These are phyloP conservation scores for Rhodotorula diobovata DNA, from an alignment of 768 basidiomycete species.

Conservation along the genomic window DNA sequence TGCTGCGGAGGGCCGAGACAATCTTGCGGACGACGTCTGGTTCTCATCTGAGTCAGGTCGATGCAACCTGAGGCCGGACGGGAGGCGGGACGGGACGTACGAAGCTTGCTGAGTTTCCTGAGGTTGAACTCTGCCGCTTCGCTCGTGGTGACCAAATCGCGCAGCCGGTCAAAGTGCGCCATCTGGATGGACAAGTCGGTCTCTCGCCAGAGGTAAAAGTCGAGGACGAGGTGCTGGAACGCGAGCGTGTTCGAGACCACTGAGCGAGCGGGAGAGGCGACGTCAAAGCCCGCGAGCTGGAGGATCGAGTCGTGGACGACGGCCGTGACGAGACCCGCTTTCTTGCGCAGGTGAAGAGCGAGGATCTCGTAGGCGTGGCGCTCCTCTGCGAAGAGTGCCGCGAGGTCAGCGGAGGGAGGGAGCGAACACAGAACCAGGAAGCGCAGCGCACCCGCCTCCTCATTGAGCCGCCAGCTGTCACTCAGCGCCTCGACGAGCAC, in stretches of 20 bases:
- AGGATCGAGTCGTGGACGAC: conserved; percentile 77
- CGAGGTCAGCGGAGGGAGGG: neutral
- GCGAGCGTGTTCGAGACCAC: conserved; percentile 76
- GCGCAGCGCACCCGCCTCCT: conserved; percentile 73
- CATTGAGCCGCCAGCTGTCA: conserved; percentile 86
- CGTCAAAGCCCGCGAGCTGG: conserved; percentile 78
- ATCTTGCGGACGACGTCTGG: conserved; percentile 61
- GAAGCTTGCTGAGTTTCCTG: conserved; percentile 65
- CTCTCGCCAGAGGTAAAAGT: conserved; percentile 83
- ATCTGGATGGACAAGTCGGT: conserved; percentile 68
- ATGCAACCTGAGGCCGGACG: no score
- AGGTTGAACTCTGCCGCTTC: conserved; percentile 72
- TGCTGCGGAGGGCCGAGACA: conserved; percentile 74
- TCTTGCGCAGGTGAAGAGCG: conserved; percentile 64
- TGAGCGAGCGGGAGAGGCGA: conserved; percentile 71
- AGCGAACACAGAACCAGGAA: conserved; percentile 56
- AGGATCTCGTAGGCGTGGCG: conserved; percentile 79
- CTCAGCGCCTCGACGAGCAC: conserved; percentile 71
- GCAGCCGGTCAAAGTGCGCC: conserved; percentile 75
- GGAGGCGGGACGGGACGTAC: conserved; percentile 27
- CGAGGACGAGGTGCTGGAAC: conserved; percentile 75
- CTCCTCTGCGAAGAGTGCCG: neutral
- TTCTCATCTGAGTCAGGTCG: neutral
- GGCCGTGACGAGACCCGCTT: conserved; percentile 69
- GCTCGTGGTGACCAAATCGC: conserved; percentile 66